phyloP scores from a whole-genome alignment of 78 protist species.

The Polysphondylium violaceum region DNA sequence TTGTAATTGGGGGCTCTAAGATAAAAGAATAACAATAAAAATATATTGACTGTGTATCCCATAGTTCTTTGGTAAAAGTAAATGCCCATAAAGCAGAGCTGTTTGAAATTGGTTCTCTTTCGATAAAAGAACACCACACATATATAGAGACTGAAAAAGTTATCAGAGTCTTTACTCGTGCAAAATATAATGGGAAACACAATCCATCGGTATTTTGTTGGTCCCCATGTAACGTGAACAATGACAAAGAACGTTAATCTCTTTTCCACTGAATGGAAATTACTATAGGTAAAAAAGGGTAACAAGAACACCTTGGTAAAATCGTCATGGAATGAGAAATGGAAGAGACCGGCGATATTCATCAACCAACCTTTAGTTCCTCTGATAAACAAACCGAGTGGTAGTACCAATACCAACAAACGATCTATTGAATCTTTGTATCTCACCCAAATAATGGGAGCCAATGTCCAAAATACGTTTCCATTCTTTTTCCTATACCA shows the following conservation, averaged over 20 bases:
- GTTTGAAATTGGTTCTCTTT: no score
- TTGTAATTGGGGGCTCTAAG: no score
- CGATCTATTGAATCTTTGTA: not conserved
- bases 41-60: no score
- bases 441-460: slow-evolving; percentile 34
- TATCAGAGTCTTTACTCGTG: no score
- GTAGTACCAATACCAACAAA: not conserved
- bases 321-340: not conserved
- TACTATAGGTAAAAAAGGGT: slow-evolving; percentile 11
- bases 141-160: no score
- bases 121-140: no score
- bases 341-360: slow-evolving; percentile 9
- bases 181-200: not conserved
- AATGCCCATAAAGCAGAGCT: no score
- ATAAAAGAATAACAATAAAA: not conserved
- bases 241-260: no score
- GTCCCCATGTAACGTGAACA: no score
- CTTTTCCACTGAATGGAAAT: no score
- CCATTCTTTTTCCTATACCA: slow-evolving; percentile 54
- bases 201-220: not conserved
- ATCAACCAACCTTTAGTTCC: slow-evolving; percentile 3
- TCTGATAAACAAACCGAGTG: slow-evolving; percentile 11
- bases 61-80: no score
- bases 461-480: slow-evolving; percentile 13
- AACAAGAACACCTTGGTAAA: not conserved